Evolutionary conservation across 2,329 filamentous ascomycete genomes (phyloP).

Genomic region (Calonectria pseudoturangicola): DNA sequence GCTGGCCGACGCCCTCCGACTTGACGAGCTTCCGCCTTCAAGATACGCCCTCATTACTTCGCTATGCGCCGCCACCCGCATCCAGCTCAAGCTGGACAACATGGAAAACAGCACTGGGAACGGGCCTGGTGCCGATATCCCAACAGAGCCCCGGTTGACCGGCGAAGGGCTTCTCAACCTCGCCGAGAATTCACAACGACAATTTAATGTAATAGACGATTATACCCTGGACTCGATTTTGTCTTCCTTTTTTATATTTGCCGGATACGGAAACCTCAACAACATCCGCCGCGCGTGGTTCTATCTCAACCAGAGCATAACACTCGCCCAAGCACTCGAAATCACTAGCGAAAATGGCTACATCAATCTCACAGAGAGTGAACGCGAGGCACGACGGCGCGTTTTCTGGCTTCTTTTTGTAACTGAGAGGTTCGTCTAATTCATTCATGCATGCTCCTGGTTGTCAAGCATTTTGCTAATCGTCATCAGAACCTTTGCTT

Average conservation of each 20-base stretch:
- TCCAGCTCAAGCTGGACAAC: constrained; percentile 55
- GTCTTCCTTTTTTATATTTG: constrained; percentile 57
- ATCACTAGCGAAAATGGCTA: constrained; percentile 55
- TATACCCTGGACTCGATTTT: constrained; percentile 55
- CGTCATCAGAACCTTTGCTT: constrained; percentile 54
- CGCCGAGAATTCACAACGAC: constrained; percentile 53
- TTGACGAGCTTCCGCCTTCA: constrained; percentile 52
- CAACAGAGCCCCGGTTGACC: constrained; percentile 48
- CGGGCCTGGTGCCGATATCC: constrained; percentile 44
- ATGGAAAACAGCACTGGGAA: constrained; percentile 24
- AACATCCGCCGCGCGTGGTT: constrained; percentile 56
- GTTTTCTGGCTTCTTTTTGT: constrained; percentile 61
- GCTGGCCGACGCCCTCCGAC: constrained; percentile 50
- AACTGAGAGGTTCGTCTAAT: constrained; percentile 52
- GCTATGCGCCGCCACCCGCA: constrained; percentile 56
- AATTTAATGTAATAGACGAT: constrained; percentile 56
- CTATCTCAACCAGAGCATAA: constrained; percentile 59
- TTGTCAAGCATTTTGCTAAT: neutral
- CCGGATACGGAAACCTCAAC: constrained; percentile 56
- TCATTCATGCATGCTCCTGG: too few relatives aligned
- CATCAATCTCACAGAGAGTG: constrained; percentile 44
- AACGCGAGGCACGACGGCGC: constrained; percentile 55
- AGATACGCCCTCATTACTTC: constrained; percentile 56
- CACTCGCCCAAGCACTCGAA: constrained; percentile 54
- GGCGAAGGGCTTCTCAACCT: constrained; percentile 53